Evolutionary conservation across 495 filamentous ascomycete genomes (phyloP).

Genomic region (Barbatosphaeria neglecta): DNA sequence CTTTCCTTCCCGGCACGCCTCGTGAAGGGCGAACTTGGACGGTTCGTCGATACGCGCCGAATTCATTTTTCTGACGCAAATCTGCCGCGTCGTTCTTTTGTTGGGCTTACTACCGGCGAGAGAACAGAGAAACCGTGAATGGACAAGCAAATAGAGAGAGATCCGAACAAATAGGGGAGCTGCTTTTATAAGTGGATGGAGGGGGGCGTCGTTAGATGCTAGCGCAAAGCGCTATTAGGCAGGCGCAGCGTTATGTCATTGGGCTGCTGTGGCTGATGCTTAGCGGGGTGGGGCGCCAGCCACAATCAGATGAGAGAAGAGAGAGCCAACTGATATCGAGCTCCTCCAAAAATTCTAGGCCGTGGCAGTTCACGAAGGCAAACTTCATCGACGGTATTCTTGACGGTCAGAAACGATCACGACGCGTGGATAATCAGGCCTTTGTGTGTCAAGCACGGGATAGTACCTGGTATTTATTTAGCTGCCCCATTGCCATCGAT

Average conservation of each 20-base stretch:
- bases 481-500: too few relatives aligned
- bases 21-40: constrained; percentile 72
- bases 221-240: background rate
- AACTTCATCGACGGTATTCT: background rate
- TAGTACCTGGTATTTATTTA: too few relatives aligned
- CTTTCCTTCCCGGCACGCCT: constrained; percentile 77
- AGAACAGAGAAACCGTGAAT: too few relatives aligned
- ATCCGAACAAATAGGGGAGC: too few relatives aligned
- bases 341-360: background rate
- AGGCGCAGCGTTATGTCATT: background rate
- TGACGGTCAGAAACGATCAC: too few relatives aligned
- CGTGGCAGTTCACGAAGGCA: background rate
- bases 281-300: background rate
- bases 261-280: background rate
- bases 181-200: background rate
- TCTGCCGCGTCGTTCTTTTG: background rate
- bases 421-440: too few relatives aligned
- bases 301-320: too few relatives aligned
- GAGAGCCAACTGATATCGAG: too few relatives aligned
- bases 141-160: too few relatives aligned
- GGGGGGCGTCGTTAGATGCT: background rate
- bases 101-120: background rate
- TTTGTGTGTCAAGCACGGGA: too few relatives aligned
- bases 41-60: constrained; percentile 16
- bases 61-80: background rate